Conservation (phyloP, 495 filamentous ascomycete species). For the Ramalina intermedia region DNA sequence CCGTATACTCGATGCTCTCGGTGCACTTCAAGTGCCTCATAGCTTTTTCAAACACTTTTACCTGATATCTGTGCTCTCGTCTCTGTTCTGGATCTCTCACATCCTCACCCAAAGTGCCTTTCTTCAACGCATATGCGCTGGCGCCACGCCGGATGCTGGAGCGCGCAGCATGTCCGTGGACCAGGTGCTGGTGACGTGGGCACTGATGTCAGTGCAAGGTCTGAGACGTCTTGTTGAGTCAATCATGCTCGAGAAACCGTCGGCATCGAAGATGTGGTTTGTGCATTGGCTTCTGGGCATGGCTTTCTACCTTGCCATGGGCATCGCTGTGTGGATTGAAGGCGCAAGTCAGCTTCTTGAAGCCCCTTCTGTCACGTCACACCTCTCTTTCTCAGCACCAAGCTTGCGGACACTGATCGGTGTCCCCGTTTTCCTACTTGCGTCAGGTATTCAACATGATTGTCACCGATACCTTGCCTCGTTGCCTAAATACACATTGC, state of each 20-base stretch:
- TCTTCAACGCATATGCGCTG: conserved; percentile 18
- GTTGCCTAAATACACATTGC: conserved; percentile 74
- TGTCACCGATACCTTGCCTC: conserved; percentile 68
- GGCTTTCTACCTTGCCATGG: conserved; percentile 56
- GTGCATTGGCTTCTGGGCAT: conserved; percentile 69
- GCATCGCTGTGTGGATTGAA: conserved; percentile 75
- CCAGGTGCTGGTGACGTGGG: conserved; percentile 55
- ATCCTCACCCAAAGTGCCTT: conserved; percentile 40
- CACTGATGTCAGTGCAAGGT: conserved; percentile 60
- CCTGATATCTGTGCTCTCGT: conserved; percentile 50
- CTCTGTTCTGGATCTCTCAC: conserved; percentile 63
- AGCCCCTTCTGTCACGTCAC: conserved; percentile 17
- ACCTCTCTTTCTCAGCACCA: conserved; percentile 30
- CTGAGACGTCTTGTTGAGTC: conserved; percentile 62
- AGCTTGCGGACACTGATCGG: conserved; percentile 45
- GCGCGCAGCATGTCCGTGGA: conserved; percentile 41
- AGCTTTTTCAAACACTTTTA: conserved; percentile 85
- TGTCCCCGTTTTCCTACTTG: conserved; percentile 52
- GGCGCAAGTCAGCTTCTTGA: conserved; percentile 45
- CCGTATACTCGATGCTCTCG: conserved; percentile 34
- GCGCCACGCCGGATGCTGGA: not conserved
- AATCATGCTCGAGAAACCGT: conserved; percentile 44
- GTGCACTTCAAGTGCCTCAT: conserved; percentile 57
- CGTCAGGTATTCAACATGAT: conserved; percentile 65
- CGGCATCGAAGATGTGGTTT: conserved; percentile 65